Conservation (phyloP, 306 rosid genomes). For the Alnus rubra region DNA sequence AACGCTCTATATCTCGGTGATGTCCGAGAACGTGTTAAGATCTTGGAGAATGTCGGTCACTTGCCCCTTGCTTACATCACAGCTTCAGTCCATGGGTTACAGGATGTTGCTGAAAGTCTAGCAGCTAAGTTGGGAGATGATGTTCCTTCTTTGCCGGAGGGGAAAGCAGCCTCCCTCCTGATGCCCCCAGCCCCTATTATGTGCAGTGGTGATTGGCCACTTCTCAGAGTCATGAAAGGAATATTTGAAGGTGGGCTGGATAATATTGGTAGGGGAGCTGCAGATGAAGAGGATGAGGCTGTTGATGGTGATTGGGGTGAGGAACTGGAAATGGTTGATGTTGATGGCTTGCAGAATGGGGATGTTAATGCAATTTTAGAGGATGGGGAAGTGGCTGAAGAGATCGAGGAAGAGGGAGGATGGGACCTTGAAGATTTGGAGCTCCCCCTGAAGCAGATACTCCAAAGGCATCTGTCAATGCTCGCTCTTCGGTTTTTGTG, state of each 20-base stretch:
- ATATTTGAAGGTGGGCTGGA: constrained; percentile 84
- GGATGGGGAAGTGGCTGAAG: constrained; percentile 67
- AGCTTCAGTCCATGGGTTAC: constrained; percentile 80
- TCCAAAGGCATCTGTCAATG: constrained; percentile 57
- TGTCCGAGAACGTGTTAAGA: constrained; percentile 75
- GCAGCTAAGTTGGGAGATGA: constrained; percentile 78
- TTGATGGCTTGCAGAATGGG: constrained; percentile 66
- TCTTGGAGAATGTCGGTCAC: constrained; percentile 88
- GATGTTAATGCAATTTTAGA: constrained; percentile 58
- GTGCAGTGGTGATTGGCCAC: constrained; percentile 93
- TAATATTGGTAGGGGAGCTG: constrained; percentile 43
- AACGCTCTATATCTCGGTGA: constrained; percentile 86
- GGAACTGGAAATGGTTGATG: constrained; percentile 76
- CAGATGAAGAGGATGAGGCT: constrained; percentile 69
- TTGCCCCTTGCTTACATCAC: constrained; percentile 82
- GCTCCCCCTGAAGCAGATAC: constrained; percentile 86
- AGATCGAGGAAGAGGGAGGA: constrained; percentile 77
- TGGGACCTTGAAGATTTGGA: constrained; percentile 94
- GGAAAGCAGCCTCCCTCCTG: constrained; percentile 71
- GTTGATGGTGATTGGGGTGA: constrained; percentile 78
- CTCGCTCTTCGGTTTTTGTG: constrained; percentile 61
- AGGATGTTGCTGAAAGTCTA: constrained; percentile 78
- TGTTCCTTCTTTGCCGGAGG: constrained; percentile 71
- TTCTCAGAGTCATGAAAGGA: constrained; percentile 80
- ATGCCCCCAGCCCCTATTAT: constrained; percentile 72